phyloP scores from a whole-genome alignment of 352 stramenopile species.

The Globisporangium acanthophoron region DNA sequence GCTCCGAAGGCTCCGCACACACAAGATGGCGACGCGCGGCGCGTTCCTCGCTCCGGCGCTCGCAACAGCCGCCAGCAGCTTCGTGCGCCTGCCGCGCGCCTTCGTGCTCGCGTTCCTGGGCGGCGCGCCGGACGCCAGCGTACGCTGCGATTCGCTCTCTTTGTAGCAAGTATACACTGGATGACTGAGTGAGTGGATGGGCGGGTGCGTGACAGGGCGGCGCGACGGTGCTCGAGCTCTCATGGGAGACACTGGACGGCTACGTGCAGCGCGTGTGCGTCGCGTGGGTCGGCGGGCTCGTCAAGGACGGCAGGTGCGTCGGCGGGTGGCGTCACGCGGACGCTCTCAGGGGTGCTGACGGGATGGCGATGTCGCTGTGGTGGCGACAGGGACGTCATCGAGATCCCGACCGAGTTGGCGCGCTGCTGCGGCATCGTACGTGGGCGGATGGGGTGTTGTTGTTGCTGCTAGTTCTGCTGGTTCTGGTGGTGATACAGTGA shows the following conservation, averaged over 20 bases:
- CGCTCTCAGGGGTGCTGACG: constrained; percentile 2
- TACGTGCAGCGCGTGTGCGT: constrained; percentile 73
- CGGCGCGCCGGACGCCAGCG: constrained; percentile 20
- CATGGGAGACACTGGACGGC: constrained; percentile 75
- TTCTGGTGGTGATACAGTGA: not conserved
- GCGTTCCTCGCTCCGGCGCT: constrained; percentile 62
- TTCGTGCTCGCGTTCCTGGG: constrained; percentile 64
- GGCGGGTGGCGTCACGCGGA: not conserved
- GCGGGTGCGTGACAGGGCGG: constrained; percentile 20
- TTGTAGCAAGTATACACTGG: not conserved
- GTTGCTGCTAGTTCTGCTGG: not conserved
- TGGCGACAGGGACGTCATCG: constrained; percentile 63
- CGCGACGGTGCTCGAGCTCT: constrained; percentile 65
- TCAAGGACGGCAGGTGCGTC: constrained; percentile 49
- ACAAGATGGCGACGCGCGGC: constrained; percentile 28
- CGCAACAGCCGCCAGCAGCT: constrained; percentile 60
- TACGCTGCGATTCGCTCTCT: constrained; percentile 9
- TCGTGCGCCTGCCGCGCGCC: constrained; percentile 57
- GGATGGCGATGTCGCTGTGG: not conserved
- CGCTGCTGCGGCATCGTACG: constrained; percentile 74
- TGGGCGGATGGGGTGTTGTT: not conserved
- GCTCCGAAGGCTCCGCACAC: not conserved
- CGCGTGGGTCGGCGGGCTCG: constrained; percentile 59
- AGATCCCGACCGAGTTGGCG: constrained; percentile 80
- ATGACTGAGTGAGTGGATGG: not conserved